Percentiles rank a stretch among this genome's conserved stretches.
Conservation (phyloP, 345 rosid genomes). For the Gossypium ekmanianum region DNA sequence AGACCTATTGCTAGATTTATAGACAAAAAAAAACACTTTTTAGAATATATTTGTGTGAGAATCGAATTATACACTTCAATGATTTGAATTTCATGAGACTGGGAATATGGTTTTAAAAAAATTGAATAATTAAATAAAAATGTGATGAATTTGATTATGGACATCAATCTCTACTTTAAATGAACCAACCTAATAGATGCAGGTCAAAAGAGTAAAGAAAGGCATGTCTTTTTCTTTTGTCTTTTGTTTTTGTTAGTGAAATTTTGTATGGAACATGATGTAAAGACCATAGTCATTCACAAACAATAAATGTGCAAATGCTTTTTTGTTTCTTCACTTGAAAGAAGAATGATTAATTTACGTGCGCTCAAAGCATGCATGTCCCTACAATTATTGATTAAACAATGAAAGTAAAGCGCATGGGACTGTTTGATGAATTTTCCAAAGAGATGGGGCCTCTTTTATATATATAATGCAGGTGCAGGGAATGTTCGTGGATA, state of each 20-base stretch:
- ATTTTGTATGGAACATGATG: background rate
- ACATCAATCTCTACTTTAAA: background rate
- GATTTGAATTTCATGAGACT: background rate
- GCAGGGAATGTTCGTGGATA: constrained; percentile 31
- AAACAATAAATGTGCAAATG: background rate
- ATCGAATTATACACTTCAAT: background rate
- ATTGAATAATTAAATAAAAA: background rate
- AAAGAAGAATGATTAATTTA: background rate
- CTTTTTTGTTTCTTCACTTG: background rate
- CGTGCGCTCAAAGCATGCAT: background rate
- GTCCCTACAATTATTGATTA: background rate
- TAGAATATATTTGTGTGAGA: no score
- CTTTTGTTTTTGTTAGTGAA: background rate
- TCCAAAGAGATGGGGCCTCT: constrained; percentile 23
- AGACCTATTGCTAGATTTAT: background rate
- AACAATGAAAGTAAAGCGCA: background rate
- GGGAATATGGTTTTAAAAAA: no score
- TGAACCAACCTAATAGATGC: background rate
- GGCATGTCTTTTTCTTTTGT: background rate
- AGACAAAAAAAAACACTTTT: background rate
- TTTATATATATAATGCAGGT: constrained; percentile 8
- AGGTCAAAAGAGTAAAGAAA: constrained; percentile 9
- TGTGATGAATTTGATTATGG: background rate
- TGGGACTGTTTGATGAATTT: background rate
- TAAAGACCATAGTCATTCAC: background rate